Conservation (phyloP, 2,329 filamentous ascomycete genomes). For the Emmonsiellopsis sp. region DNA sequence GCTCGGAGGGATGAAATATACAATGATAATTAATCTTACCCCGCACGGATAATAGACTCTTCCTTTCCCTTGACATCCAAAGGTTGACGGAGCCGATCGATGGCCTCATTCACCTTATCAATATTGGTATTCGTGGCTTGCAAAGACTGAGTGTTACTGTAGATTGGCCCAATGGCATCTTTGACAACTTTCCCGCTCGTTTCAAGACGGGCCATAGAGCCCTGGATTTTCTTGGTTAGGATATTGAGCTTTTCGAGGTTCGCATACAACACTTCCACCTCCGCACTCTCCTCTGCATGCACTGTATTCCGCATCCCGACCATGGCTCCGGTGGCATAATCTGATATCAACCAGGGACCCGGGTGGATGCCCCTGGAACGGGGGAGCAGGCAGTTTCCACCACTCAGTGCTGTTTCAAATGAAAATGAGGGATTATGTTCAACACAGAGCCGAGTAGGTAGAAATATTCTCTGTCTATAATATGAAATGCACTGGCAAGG, state of each 20-base stretch:
- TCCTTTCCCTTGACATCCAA: slow-evolving; percentile 86
- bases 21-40: slow-evolving; percentile 35
- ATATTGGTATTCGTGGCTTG: slow-evolving; percentile 87
- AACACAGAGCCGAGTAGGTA: neutral
- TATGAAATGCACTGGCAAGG: neutral
- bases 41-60: slow-evolving; percentile 79
- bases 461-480: too few relatives aligned
- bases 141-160: slow-evolving; percentile 80
- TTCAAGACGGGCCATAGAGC: slow-evolving; percentile 73
- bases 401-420: neutral
- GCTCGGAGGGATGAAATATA: neutral
- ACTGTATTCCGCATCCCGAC: slow-evolving; percentile 48
- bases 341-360: neutral
- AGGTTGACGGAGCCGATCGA: slow-evolving; percentile 82
- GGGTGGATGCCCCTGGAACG: neutral
- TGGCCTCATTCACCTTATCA: slow-evolving; percentile 74
- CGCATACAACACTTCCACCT: slow-evolving; percentile 57
- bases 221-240: slow-evolving; percentile 91
- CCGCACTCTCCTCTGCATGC: slow-evolving; percentile 57
- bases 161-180: slow-evolving; percentile 85
- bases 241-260: slow-evolving; percentile 85
- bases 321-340: slow-evolving; percentile 31
- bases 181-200: slow-evolving; percentile 82
- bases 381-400: neutral
- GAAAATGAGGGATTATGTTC: neutral